Evolutionary conservation across 345 rosid species (phyloP).

Genomic region (Lagerstroemia speciosa): DNA sequence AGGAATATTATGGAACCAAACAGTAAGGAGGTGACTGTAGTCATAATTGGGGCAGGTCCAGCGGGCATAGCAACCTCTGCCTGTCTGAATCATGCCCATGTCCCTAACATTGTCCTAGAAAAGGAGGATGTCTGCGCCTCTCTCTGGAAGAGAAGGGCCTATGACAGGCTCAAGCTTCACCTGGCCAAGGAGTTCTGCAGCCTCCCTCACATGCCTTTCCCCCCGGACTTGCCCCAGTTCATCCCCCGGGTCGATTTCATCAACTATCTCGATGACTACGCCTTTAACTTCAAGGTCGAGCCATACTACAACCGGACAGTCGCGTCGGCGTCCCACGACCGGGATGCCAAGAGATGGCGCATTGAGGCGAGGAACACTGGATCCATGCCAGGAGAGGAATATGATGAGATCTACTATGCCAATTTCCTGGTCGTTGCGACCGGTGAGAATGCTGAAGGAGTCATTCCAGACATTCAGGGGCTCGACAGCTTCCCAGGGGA

Average conservation of each 20-base stretch:
- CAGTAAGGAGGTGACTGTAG: slow-evolving; percentile 11
- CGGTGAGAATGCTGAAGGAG: slow-evolving; percentile 36
- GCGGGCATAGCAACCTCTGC: slow-evolving; percentile 47
- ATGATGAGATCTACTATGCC: slow-evolving; percentile 25
- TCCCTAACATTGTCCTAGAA: slow-evolving; percentile 39
- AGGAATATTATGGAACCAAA: neutral
- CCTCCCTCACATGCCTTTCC: slow-evolving; percentile 43
- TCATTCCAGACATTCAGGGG: slow-evolving; percentile 32
- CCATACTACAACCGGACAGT: slow-evolving; percentile 24
- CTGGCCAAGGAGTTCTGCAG: slow-evolving; percentile 40
- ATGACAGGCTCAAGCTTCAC: slow-evolving; percentile 42
- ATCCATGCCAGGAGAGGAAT: neutral
- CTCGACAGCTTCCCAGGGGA: slow-evolving; percentile 33
- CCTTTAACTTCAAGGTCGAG: slow-evolving; percentile 20
- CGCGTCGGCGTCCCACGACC: slow-evolving; percentile 16
- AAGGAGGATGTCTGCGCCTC: slow-evolving; percentile 47
- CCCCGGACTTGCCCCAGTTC: slow-evolving; percentile 26
- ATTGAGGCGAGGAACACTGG: slow-evolving; percentile 18
- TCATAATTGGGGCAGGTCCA: slow-evolving; percentile 56
- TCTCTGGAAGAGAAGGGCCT: slow-evolving; percentile 43
- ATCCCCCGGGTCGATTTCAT: slow-evolving; percentile 31
- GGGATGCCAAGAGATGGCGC: slow-evolving; percentile 17
- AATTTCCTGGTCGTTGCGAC: slow-evolving; percentile 38
- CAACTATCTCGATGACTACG: slow-evolving; percentile 38
- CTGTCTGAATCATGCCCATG: slow-evolving; percentile 28